Evolutionary conservation across 352 stramenopile genomes (phyloP).

Genomic region (Phytopythium vexans): DNA sequence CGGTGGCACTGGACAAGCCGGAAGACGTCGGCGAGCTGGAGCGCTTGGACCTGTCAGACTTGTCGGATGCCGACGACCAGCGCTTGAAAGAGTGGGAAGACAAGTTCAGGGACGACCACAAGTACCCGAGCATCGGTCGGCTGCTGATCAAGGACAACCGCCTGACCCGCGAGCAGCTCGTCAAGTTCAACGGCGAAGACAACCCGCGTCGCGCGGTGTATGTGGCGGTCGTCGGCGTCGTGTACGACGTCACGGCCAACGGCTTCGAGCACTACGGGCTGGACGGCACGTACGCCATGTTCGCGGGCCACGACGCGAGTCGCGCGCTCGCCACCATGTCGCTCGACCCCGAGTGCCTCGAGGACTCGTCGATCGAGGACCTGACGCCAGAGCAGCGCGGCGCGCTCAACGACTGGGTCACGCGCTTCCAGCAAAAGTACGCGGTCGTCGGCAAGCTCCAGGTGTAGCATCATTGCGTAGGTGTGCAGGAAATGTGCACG

Average conservation of each 20-base stretch:
- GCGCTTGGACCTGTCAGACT: conserved; percentile 41
- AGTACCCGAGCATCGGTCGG: conserved; percentile 89
- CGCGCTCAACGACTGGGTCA: conserved; percentile 92
- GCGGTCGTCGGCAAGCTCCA: conserved; percentile 74
- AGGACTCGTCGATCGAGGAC: conserved; percentile 76
- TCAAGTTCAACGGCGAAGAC: conserved; percentile 63
- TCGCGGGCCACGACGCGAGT: conserved; percentile 93
- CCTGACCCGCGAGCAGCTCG: conserved; percentile 64
- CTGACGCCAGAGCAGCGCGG: conserved; percentile 85
- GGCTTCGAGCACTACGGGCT: conserved; percentile 90
- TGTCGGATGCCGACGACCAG: conserved; percentile 22
- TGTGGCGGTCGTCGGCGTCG: conserved; percentile 79
- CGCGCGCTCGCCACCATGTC: conserved; percentile 94
- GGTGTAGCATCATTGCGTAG: background rate
- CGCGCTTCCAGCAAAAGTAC: conserved; percentile 93
- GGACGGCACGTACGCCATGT: conserved; percentile 88
- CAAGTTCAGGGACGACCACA: conserved; percentile 84
- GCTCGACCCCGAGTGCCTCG: conserved; percentile 87
- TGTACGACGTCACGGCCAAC: conserved; percentile 94
- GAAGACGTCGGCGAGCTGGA: conserved; percentile 60
- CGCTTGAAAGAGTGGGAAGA: conserved; percentile 72
- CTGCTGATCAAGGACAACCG: conserved; percentile 52
- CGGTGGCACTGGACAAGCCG: conserved; percentile 86
- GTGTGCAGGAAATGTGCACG: background rate
- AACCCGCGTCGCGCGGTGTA: conserved; percentile 80